Conservation (phyloP, 148 eudicot genomes). For the Fallopia convolvulus region DNA sequence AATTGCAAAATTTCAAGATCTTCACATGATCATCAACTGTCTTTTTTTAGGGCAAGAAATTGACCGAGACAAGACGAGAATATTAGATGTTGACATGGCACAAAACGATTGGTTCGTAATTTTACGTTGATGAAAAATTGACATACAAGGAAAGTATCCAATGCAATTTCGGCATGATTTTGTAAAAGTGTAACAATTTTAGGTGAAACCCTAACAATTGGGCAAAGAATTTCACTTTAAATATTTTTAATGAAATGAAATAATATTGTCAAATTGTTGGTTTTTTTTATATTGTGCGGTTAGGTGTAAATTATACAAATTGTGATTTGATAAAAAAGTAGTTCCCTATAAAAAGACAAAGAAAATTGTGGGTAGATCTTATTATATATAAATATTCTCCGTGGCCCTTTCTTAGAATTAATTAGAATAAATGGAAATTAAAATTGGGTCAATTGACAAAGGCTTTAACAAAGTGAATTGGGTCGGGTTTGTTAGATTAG, state of each 20-base stretch:
- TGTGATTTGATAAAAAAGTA: background rate
- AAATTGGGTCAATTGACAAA: background rate
- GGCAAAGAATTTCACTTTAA: background rate
- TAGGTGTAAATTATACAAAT: background rate
- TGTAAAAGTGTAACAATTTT: background rate
- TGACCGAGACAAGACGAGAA: background rate
- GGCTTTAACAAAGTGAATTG: background rate
- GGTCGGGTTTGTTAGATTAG: background rate
- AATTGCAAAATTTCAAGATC: background rate
- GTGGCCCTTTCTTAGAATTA: background rate
- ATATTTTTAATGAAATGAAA: background rate
- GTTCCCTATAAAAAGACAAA: background rate
- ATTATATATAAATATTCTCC: background rate
- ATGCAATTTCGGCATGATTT: background rate
- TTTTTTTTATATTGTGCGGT: background rate
- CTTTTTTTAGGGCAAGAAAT: background rate
- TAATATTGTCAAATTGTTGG: background rate
- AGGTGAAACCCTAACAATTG: background rate
- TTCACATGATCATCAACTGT: slow-evolving; percentile 1
- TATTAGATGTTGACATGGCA: background rate
- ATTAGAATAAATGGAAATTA: background rate
- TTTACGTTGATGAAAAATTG: slow-evolving; percentile 1
- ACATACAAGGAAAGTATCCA: slow-evolving; percentile 1
- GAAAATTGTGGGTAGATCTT: slow-evolving; percentile 5
- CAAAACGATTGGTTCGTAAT: background rate